Percentiles rank a stretch among this genome's conserved stretches.
These are phyloP conservation scores for Penicillium atrosanguineum DNA, from an alignment of 495 filamentous ascomycete genomes.

Conservation along the genomic window DNA sequence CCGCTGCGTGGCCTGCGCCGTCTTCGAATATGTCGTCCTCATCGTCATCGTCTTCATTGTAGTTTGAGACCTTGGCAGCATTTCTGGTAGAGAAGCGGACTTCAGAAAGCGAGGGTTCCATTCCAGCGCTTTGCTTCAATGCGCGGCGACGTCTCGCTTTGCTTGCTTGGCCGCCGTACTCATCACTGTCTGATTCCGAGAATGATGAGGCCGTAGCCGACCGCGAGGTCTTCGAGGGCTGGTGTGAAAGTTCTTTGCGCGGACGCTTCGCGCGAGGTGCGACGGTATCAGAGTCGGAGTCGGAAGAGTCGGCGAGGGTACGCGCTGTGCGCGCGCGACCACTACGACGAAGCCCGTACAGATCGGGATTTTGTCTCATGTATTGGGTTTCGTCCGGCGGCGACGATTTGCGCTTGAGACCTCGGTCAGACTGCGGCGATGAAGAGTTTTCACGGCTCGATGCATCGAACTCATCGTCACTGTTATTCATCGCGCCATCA, in stretches of 20 bases:
- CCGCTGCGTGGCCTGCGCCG: constrained; percentile 53
- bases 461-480: constrained; percentile 50
- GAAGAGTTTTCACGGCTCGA: constrained; percentile 58
- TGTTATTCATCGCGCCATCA: constrained; percentile 70
- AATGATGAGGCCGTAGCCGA: constrained; percentile 43
- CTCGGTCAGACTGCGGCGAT: constrained; percentile 61
- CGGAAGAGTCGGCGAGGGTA: constrained; percentile 69
- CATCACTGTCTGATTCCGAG: constrained; percentile 54
- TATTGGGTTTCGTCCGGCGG: constrained; percentile 73
- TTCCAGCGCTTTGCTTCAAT: constrained; percentile 56
- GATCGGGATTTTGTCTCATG: constrained; percentile 88
- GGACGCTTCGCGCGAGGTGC: constrained; percentile 41
- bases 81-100: constrained; percentile 89
- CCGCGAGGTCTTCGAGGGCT: constrained; percentile 45
- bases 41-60: constrained; percentile 86
- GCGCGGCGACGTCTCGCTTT: constrained; percentile 69
- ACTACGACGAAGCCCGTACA: constrained; percentile 91
- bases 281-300: constrained; percentile 54
- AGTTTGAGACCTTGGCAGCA: constrained; percentile 80
- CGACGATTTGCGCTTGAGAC: constrained; percentile 73
- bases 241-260: constrained; percentile 38
- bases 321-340: constrained; percentile 56
- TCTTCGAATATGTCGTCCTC: constrained; percentile 67
- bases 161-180: constrained; percentile 69
- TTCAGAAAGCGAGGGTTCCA: constrained; percentile 61